Evolutionary conservation across 2,329 filamentous ascomycete species (phyloP), one percentile per base, ranked within the genome.

Genomic region (Ceratocystis harringtonii): DNA sequence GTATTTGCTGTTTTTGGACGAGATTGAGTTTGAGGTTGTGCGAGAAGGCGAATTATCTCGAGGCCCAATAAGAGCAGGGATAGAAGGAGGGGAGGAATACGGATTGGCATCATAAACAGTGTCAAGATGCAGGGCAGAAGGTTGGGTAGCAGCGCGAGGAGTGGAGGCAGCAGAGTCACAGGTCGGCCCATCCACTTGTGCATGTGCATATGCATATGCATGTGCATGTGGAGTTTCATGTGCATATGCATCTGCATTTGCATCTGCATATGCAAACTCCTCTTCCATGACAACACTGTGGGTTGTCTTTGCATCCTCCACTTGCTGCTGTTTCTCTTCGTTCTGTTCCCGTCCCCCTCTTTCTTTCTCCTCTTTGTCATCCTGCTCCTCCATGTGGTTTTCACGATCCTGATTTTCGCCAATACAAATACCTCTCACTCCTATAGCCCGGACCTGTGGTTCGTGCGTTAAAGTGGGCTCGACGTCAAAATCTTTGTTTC

Each of bases 401-500:
- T 28, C 45, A 28, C 15, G 19, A 22, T n/a, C 43, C 25, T 62
- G 43, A 15, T 41, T 19, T 32, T 32, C 60, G 43, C 32, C 8
- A 44, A 45, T 25, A 45, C 2, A 30, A 45, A 32, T 41, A 41
- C 36, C n/a, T 43, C 43, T 48, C 61, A 62, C 61, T 62, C 32
- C 61, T 62, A 32, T 32, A 19, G 61, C 41, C 43, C 45, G 61
- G 61, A 48, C 61, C 36, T 62, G 17, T 32, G 61, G 43, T 50
- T n/a, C 22, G 41, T 62, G 43, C 43, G 41, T 48, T 62, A 48
- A 45, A 48, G 61, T 44, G 41, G 61, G 36, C 32, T 50, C 61
- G 61, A 48, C 25, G 61, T 62, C 61, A 62, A 48, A 62, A 62
- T 48, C 61, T 62, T 62, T 25, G 28, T 45, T 62, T 62, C 61